Percentiles rank a stretch among this genome's conserved stretches.
Conservation (phyloP, 1,284 basidiomycete species). For the Rhodofomes roseus region DNA sequence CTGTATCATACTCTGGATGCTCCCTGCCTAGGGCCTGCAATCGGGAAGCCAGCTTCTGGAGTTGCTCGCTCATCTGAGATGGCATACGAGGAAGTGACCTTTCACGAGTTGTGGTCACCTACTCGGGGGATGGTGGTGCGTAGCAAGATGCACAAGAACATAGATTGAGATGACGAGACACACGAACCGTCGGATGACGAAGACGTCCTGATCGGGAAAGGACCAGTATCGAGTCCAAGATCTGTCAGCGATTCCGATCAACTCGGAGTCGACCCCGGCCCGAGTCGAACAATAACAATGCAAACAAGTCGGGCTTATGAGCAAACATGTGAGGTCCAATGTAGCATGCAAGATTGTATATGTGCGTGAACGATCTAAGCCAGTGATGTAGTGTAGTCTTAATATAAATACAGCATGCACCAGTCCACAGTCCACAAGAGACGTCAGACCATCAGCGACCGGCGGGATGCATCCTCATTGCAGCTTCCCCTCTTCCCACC, state of each 20-base stretch:
- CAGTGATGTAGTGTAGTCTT: background rate
- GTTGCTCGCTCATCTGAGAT: background rate
- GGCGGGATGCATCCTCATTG: background rate
- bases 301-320: no score
- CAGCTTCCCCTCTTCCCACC: constrained; percentile 18
- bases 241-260: background rate
- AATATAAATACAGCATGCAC: constrained; percentile 1
- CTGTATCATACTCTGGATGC: constrained; percentile 1
- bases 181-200: background rate
- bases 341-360: background rate
- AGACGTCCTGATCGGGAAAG: background rate
- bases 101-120: no score
- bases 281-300: background rate
- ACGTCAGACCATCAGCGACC: background rate
- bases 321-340: background rate
- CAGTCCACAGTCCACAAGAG: background rate
- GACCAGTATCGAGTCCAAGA: background rate
- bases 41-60: background rate
- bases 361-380: background rate
- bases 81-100: background rate
- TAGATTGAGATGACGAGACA: no score
- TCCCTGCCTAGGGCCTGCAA: background rate
- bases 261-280: background rate
- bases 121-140: no score
- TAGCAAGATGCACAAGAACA: no score